phyloP scores from a whole-genome alignment of 148 eudicot genomes.

The Heliamphora exappendiculata region DNA sequence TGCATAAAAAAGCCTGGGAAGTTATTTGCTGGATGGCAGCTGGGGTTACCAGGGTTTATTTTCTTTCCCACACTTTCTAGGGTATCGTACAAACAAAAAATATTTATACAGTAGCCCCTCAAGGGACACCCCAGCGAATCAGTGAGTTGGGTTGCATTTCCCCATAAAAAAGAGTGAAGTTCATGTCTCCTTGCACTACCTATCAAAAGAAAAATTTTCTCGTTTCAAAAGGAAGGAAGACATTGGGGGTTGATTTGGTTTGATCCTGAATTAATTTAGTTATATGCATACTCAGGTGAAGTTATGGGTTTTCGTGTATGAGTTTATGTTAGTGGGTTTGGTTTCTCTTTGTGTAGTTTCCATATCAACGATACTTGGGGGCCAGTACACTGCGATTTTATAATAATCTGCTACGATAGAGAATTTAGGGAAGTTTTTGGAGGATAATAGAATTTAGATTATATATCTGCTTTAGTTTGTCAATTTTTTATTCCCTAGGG shows the following conservation, averaged over 20 bases:
- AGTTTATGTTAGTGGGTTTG: neutral
- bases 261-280: neutral
- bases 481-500: neutral
- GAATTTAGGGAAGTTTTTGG: neutral
- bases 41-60: no score
- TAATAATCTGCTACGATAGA: neutral
- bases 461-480: neutral
- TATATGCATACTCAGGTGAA: neutral
- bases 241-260: neutral
- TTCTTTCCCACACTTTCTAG: no score
- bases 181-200: no score
- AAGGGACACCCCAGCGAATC: no score
- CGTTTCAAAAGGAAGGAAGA: no score
- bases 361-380: neutral
- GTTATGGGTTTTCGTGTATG: neutral
- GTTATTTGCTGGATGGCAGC: no score
- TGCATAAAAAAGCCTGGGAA: no score
- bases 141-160: no score
- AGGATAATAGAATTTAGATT: neutral
- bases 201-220: no score
- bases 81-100: no score
- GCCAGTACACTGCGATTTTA: neutral
- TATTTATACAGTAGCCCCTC: no score
- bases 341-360: neutral
- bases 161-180: no score